Evolutionary conservation across 2,329 filamentous ascomycete species (phyloP).

Genomic region (Penicillium hordei): DNA sequence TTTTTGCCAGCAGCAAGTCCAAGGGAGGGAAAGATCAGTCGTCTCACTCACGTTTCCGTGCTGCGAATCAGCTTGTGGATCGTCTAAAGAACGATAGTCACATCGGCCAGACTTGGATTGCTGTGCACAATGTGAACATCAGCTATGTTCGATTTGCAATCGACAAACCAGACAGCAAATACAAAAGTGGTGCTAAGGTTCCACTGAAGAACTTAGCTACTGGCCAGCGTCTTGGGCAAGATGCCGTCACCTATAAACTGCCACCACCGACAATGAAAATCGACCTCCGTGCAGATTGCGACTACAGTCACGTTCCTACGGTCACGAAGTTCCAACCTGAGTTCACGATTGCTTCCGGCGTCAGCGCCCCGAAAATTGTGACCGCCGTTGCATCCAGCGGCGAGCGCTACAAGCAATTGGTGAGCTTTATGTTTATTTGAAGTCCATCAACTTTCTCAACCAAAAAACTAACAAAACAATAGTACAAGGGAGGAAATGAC

Average conservation of each 20-base stretch:
- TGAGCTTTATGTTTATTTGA: slow-evolving; percentile 36
- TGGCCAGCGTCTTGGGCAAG: slow-evolving; percentile 63
- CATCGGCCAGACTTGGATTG: slow-evolving; percentile 62
- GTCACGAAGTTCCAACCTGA: slow-evolving; percentile 69
- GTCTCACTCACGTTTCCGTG: slow-evolving; percentile 69
- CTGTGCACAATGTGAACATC: slow-evolving; percentile 72
- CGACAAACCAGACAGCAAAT: slow-evolving; percentile 55
- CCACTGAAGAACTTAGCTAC: slow-evolving; percentile 62
- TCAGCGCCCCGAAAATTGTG: slow-evolving; percentile 92
- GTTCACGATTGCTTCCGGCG: slow-evolving; percentile 83
- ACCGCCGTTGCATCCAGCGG: slow-evolving; percentile 79
- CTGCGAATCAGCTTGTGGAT: slow-evolving; percentile 68
- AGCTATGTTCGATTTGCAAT: slow-evolving; percentile 54
- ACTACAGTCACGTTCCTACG: slow-evolving; percentile 76
- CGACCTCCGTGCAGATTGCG: slow-evolving; percentile 66
- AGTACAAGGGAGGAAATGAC: slow-evolving; percentile 92
- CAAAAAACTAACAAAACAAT: slow-evolving; percentile 16
- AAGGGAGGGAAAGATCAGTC: slow-evolving; percentile 69
- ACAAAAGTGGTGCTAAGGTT: slow-evolving; percentile 67
- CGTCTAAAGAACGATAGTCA: slow-evolving; percentile 56
- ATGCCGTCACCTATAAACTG: slow-evolving; percentile 65
- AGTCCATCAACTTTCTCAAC: not conserved
- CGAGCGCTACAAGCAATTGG: slow-evolving; percentile 78
- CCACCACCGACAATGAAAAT: slow-evolving; percentile 90
- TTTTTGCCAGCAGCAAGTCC: slow-evolving; percentile 77